These are phyloP conservation scores for Diaporthe longicolla DNA, from an alignment of 2,329 filamentous ascomycete genomes.

Conservation along the genomic window DNA sequence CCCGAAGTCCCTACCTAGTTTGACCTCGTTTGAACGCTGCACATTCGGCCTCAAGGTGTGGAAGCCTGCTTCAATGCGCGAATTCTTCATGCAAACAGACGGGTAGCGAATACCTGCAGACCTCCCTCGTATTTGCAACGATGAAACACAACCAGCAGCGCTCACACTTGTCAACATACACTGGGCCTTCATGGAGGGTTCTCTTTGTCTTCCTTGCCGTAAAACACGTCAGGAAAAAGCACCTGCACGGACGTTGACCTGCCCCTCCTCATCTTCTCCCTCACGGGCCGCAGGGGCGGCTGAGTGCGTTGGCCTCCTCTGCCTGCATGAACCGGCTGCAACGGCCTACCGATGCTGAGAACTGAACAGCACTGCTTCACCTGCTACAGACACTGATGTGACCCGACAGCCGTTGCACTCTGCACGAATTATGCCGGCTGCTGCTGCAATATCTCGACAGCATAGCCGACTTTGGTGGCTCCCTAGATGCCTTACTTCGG, in stretches of 20 bases:
- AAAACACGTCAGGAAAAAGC: not conserved
- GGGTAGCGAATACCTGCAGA: not conserved
- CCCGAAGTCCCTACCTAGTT: too few species aligned
- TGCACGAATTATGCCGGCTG: not conserved
- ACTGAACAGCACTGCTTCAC: too few species aligned
- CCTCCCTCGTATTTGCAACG: not conserved
- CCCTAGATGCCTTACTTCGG: too few species aligned
- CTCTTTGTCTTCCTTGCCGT: not conserved
- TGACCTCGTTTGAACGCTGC: too few species aligned
- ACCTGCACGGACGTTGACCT: not conserved
- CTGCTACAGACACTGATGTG: not conserved
- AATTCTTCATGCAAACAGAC: not conserved
- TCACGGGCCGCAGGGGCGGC: not conserved
- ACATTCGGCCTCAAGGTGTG: not conserved
- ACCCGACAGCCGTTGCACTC: not conserved
- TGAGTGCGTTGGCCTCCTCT: conserved; percentile 1
- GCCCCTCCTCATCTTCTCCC: not conserved
- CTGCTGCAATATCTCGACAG: not conserved
- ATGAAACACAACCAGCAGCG: not conserved
- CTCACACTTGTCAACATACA: not conserved
- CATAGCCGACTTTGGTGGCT: not conserved
- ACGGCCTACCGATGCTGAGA: not conserved
- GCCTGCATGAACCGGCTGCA: conserved; percentile 25
- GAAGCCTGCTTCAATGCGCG: not conserved
- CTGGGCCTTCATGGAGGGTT: not conserved